phyloP scores from a whole-genome alignment of 345 rosid species.

The Ricinus communis region DNA sequence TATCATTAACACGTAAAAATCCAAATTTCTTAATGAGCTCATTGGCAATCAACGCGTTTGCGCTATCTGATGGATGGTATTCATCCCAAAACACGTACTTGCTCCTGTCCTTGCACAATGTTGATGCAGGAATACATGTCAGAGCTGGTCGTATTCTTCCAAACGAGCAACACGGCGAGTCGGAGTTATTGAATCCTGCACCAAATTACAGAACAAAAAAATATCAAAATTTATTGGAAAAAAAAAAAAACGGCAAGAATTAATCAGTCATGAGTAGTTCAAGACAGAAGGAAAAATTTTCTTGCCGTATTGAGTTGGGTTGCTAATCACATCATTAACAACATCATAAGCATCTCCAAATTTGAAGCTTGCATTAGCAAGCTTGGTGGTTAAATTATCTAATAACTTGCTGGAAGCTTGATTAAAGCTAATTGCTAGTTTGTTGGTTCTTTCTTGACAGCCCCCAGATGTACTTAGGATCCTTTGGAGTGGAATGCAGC shows the following conservation, averaged over 20 bases:
- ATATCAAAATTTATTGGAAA: too few species aligned
- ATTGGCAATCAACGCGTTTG: conserved; percentile 73
- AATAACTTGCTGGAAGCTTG: conserved; percentile 51
- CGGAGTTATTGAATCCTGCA: conserved; percentile 77
- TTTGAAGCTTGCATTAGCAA: conserved; percentile 54
- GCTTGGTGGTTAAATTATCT: conserved; percentile 35
- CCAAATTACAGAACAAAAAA: too few species aligned
- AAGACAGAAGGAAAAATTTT: too few species aligned
- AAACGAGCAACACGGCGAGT: conserved; percentile 89
- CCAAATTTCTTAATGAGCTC: conserved; percentile 80
- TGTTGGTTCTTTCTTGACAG: conserved; percentile 74
- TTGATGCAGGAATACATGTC: conserved; percentile 84
- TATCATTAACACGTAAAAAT: conserved; percentile 33
- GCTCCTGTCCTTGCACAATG: conserved; percentile 77
- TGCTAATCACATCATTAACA: conserved; percentile 62
- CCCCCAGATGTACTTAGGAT: conserved; percentile 59
- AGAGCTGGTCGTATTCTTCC: conserved; percentile 82
- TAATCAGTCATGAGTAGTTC: too few species aligned
- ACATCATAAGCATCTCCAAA: conserved; percentile 91
- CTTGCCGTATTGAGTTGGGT: conserved; percentile 68
- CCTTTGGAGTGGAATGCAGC: conserved; percentile 98
- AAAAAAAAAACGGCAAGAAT: too few species aligned
- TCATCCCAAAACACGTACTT: conserved; percentile 98
- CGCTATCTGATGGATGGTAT: conserved; percentile 84
- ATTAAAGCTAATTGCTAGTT: conserved; percentile 65